These are phyloP conservation scores for Daucus carota DNA, from an alignment of 129 eudicot species.

Conservation along the genomic window DH1_v3.0 NC_030388.2:5950501-5951000, in stretches of 20 bases:
- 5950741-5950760: slow-evolving; percentile 10
- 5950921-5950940: background rate
- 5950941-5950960: background rate
- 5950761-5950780: background rate
- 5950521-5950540: background rate
- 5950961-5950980: background rate
- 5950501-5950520: background rate
- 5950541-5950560: background rate
- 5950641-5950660: background rate
- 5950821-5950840: background rate
- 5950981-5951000: no score
- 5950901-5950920: background rate
- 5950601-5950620: background rate
- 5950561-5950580: background rate
- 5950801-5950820: background rate
- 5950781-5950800: background rate
- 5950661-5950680: background rate
- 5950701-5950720: background rate
- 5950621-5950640: background rate
- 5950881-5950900: background rate
- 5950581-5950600: background rate
- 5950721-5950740: background rate
- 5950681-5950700: background rate
- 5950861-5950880: background rate
- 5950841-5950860: background rate